A percentile compares a stretch with the other conserved stretches of the same genome.
Evolutionary conservation across 2,329 filamentous ascomycete species (phyloP).

Genomic region (Xylariaceae sp.): DNA sequence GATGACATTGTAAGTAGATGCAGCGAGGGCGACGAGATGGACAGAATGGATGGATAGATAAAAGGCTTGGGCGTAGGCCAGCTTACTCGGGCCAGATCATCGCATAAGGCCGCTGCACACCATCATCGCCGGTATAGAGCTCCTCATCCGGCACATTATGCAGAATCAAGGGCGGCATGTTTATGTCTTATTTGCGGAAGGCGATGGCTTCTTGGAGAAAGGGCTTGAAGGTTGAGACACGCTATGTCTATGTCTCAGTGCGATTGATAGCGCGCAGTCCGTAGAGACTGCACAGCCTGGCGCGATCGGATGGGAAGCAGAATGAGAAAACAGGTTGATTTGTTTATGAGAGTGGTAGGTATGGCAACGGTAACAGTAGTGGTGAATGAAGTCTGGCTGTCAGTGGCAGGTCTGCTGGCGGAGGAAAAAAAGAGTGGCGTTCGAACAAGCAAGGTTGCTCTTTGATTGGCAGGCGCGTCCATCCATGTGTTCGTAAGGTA

Average conservation of each 20-base stretch:
- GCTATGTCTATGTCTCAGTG: background rate
- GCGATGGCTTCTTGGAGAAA: background rate
- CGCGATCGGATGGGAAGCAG: background rate
- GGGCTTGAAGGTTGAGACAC: background rate
- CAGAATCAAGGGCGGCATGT: conserved; percentile 62
- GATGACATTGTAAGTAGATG: conserved; percentile 17
- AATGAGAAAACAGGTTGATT: background rate
- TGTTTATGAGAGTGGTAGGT: background rate
- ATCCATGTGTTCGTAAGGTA: background rate
- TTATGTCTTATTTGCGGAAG: conserved; percentile 13
- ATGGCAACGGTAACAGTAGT: background rate
- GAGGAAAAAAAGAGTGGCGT: background rate
- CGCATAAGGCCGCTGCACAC: conserved; percentile 60
- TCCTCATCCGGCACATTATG: conserved; percentile 67
- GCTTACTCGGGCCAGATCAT: conserved; percentile 62
- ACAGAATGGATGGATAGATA: background rate
- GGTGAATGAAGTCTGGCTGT: no score
- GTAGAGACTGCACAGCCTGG: background rate
- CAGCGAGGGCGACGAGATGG: background rate
- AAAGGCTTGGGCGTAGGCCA: background rate
- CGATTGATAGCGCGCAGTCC: background rate
- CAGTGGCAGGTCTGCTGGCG: background rate
- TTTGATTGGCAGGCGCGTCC: background rate
- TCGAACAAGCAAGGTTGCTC: background rate
- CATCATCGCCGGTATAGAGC: conserved; percentile 62